phyloP scores from a whole-genome alignment of 2,329 filamentous ascomycete genomes.

The Xylariaceae sp. region DNA sequence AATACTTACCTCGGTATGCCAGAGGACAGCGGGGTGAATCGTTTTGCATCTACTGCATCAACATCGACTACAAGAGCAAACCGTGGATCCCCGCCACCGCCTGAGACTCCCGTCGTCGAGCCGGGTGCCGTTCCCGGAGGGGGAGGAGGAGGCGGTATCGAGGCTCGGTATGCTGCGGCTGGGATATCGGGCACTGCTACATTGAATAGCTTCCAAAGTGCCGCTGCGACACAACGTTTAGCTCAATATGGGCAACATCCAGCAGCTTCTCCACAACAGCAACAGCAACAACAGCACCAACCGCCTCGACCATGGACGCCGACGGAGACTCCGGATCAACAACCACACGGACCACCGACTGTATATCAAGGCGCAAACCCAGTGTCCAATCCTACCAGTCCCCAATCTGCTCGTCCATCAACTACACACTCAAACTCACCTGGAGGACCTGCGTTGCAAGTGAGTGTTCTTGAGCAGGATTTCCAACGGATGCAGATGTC shows the following conservation, averaged over 20 bases:
- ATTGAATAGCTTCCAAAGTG: slow-evolving; percentile 71
- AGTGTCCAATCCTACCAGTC: slow-evolving; percentile 52
- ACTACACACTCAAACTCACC: slow-evolving; percentile 23
- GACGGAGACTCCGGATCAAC: slow-evolving; percentile 79
- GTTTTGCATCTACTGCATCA: slow-evolving; percentile 76
- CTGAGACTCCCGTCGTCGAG: slow-evolving; percentile 80
- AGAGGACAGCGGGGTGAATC: slow-evolving; percentile 49
- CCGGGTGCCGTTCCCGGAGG: slow-evolving; percentile 59
- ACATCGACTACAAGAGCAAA: slow-evolving; percentile 89
- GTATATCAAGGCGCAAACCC: slow-evolving; percentile 84
- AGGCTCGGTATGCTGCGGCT: slow-evolving; percentile 83
- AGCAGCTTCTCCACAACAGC: slow-evolving; percentile 31
- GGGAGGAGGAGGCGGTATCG: slow-evolving; percentile 60
- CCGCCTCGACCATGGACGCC: slow-evolving; percentile 81
- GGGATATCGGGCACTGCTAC: slow-evolving; percentile 85
- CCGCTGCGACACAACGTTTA: slow-evolving; percentile 73
- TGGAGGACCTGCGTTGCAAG: slow-evolving; percentile 40
- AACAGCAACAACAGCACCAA: slow-evolving; percentile 18
- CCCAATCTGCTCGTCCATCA: slow-evolving; percentile 35
- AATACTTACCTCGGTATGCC: slow-evolving; percentile 36
- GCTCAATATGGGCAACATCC: slow-evolving; percentile 66
- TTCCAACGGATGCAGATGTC: slow-evolving; percentile 74
- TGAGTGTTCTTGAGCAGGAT: slow-evolving; percentile 76
- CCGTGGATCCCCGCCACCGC: slow-evolving; percentile 87
- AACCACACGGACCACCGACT: slow-evolving; percentile 82